Percentiles rank a stretch among this genome's conserved stretches.
Conservation (phyloP, 768 basidiomycete species). For the Xerocomellus intermedius region DNA sequence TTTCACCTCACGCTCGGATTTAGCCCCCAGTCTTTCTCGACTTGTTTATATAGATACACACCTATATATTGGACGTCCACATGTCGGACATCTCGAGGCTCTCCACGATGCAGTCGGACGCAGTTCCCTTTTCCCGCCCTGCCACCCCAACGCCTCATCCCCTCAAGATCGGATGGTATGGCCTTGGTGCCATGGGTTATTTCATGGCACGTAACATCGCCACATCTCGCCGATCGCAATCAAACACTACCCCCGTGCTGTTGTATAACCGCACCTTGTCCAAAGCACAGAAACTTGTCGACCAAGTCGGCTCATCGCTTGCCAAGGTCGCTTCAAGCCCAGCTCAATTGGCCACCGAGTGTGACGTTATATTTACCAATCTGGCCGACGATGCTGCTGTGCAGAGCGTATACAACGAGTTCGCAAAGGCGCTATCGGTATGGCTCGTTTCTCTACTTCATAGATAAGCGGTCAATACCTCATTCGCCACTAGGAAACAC, state of each 20-base stretch:
- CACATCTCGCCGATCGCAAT: conserved; percentile 41
- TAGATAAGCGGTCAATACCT: background rate
- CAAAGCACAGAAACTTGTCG: conserved; percentile 56
- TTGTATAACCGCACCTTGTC: conserved; percentile 74
- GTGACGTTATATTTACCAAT: conserved; percentile 76
- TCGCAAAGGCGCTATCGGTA: conserved; percentile 61
- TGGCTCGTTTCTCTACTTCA: conserved; percentile 4
- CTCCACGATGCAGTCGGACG: conserved; percentile 12
- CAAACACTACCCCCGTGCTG: conserved; percentile 50
- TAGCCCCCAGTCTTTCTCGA: background rate
- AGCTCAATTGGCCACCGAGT: conserved; percentile 59
- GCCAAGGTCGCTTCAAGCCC: conserved; percentile 55
- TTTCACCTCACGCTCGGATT: background rate
- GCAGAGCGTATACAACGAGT: conserved; percentile 56
- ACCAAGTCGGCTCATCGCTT: conserved; percentile 53
- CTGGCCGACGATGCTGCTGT: conserved; percentile 73
- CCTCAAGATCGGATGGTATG: conserved; percentile 44
- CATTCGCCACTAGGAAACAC: conserved; percentile 32
- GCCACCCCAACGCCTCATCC: conserved; percentile 44
- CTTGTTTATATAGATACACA: no score
- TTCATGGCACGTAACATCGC: conserved; percentile 82
- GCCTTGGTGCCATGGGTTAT: conserved; percentile 68
- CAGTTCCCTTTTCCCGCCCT: conserved; percentile 59
- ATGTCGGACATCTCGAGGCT: conserved; percentile 5
- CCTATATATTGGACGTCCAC: conserved; percentile 1